Percentiles rank a stretch among this genome's conserved stretches.
Conservation (phyloP, 768 basidiomycete genomes). For the Myochromella boudieri region DNA sequence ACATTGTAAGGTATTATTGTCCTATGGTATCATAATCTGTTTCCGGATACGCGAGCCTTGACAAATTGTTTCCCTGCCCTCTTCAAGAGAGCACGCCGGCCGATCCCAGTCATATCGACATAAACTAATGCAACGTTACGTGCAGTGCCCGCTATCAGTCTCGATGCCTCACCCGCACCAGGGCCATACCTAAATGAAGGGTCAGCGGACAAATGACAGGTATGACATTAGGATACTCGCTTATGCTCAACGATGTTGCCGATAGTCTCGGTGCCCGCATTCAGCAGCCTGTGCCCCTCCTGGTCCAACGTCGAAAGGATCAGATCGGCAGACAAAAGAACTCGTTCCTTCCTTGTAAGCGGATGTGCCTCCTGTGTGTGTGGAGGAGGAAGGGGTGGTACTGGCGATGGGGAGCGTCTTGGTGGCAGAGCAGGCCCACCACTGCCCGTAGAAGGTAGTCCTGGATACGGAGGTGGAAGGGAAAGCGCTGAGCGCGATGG, state of each 20-base stretch:
- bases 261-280: slow-evolving; percentile 46
- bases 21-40: too few relatives aligned
- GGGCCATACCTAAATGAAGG: slow-evolving; percentile 49
- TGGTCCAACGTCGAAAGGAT: slow-evolving; percentile 65
- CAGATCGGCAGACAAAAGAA: slow-evolving; percentile 65
- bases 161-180: slow-evolving; percentile 59
- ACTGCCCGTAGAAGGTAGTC: slow-evolving; percentile 8
- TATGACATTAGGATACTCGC: slow-evolving; percentile 27
- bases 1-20: too few relatives aligned
- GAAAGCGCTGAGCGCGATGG: slow-evolving; percentile 10
- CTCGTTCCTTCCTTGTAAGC: slow-evolving; percentile 43
- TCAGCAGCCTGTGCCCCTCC: slow-evolving; percentile 51
- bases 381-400: slow-evolving; percentile 34
- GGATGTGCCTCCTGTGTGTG: slow-evolving; percentile 13
- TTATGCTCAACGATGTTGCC: slow-evolving; percentile 57
- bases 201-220: background rate
- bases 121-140: slow-evolving; percentile 76
- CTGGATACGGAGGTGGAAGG: slow-evolving; percentile 18
- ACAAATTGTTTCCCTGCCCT: slow-evolving; percentile 59
- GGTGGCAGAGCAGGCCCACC: slow-evolving; percentile 32
- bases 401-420: slow-evolving; percentile 28
- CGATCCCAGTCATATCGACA: slow-evolving; percentile 73
- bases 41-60: slow-evolving; percentile 30
- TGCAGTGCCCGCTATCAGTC: slow-evolving; percentile 61
- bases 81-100: slow-evolving; percentile 66